Base-by-base conservation (phyloP, 306 rosid species). In the Malus domestica region DNA sequence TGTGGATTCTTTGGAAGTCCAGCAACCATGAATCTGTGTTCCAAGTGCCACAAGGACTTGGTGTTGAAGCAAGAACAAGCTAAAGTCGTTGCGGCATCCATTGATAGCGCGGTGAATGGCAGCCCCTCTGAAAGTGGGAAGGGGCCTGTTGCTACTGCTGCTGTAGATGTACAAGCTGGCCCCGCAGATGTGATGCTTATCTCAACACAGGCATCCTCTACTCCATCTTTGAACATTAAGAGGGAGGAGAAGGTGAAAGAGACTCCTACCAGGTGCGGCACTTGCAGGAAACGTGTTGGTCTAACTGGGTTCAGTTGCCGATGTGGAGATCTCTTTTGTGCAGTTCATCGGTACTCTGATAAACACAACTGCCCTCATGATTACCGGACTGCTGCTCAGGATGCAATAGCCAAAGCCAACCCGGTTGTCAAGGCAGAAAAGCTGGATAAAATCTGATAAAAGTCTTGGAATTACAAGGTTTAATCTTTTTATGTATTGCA, bases 11-110 rank as follows among this genome's bases (percentile, higher is more conserved):
- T 85, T 1, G 88, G 88, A 73, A 82, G 82, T 73, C 71, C 86
- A n/a, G 82, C 88, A 38, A 85, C 86, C 32, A 82, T 85, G 88
- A 85, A 85, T 74, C 22, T 85, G 68, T 85, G 88, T 66, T 85
- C 88, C 40, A 85, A 85, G 59, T 85, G 88, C 84, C 88, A 85
- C 86, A 80, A 82, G 68, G 88, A 82, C 63, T 77, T 68, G 64
- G 57, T 75, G 25, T 25, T 86, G 82, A 82, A 86, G 68, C 81
- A 82, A 74, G 79, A 86, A 33, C 89, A 80, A 23, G 76, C 85
- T 22, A 80, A 83, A 75, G 83, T 77, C 2, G 83, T 83, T 33
- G 89, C 79, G 6, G 81, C 86, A 4, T 83, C 89, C 20, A 71
- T 83, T 18, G 87, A 67, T 40, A 61, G 57, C 27, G 81, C 71